phyloP scores from a whole-genome alignment of 306 rosid genomes.

The barrel medic (Medicago truncatula) region DNA sequence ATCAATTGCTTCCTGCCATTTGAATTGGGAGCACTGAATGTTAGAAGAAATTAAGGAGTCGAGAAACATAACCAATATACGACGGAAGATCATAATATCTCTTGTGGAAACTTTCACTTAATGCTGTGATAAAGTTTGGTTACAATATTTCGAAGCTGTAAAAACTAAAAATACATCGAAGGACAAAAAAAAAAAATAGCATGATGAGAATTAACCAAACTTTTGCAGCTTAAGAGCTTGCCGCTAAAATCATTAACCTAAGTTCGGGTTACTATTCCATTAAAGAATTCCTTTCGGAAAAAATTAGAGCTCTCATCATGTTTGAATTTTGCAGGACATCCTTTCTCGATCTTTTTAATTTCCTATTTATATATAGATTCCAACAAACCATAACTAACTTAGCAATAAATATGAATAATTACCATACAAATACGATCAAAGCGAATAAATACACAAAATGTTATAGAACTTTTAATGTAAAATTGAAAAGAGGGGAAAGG shows the following conservation, averaged over 20 bases:
- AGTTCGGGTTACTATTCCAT: conserved; percentile 1
- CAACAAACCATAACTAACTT: too few relatives aligned
- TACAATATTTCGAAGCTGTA: conserved; percentile 25
- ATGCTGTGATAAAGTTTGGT: conserved; percentile 13
- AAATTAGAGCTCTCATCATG: too few relatives aligned
- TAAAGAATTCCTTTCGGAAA: too few relatives aligned
- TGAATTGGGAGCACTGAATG: conserved; percentile 31
- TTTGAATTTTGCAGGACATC: too few relatives aligned
- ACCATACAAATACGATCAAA: too few relatives aligned
- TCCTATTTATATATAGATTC: too few relatives aligned
- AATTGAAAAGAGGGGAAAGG: too few relatives aligned
- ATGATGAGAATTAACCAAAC: too few relatives aligned
- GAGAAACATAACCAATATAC: conserved; percentile 8
- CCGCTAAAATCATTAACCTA: conserved; percentile 10
- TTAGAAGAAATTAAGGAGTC: conserved; percentile 22
- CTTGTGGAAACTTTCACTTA: conserved; percentile 24
- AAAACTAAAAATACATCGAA: neutral
- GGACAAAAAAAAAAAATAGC: neutral
- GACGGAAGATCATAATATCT: conserved; percentile 19
- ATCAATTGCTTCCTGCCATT: conserved; percentile 86
- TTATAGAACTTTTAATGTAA: too few relatives aligned
- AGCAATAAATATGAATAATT: too few relatives aligned
- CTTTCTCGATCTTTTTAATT: too few relatives aligned
- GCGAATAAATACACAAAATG: too few relatives aligned
- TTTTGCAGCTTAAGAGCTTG: conserved; percentile 8